Conservation (phyloP, 1,139 yeast species). For the Saccharomycopsis hybrid region DNA sequence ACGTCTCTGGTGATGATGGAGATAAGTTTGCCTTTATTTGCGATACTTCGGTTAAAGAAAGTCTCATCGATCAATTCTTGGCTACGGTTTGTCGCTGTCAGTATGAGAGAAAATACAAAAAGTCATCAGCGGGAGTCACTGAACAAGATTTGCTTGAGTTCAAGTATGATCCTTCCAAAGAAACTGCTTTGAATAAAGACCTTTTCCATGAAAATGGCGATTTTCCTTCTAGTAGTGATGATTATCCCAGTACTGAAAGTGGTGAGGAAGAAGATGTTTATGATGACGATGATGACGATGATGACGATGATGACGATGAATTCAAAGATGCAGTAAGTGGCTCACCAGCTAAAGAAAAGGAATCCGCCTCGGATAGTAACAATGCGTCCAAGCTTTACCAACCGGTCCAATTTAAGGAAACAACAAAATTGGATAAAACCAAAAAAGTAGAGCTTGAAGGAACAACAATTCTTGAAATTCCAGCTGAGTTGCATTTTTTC, state of each 20-base stretch:
- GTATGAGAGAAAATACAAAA: constrained; percentile 68
- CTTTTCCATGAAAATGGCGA: background rate
- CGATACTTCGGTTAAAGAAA: constrained; percentile 50
- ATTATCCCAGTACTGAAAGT: background rate
- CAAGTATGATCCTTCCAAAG: constrained; percentile 31
- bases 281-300: constrained; percentile 25
- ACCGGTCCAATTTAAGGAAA: background rate
- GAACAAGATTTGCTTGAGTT: constrained; percentile 52
- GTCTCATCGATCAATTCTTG: constrained; percentile 55
- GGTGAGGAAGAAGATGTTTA: constrained; percentile 11
- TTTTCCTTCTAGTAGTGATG: constrained; percentile 1
- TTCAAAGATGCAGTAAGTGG: constrained; percentile 32
- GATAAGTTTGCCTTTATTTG: constrained; percentile 79
- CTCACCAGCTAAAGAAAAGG: constrained; percentile 6
- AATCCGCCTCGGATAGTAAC: background rate
- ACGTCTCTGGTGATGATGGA: constrained; percentile 78
- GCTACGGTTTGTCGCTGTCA: constrained; percentile 58
- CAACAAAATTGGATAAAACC: background rate
- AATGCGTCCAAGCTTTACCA: background rate
- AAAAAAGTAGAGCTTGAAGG: background rate
- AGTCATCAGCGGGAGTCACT: constrained; percentile 42
- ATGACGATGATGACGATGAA: constrained; percentile 23
- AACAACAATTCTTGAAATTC: constrained; percentile 6
- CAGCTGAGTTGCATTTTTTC: constrained; percentile 47
- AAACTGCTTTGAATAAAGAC: background rate